Evolutionary conservation across 192 early-diverging fungal species (phyloP), one percentile per base, ranked within the genome.

Genomic region (Lunasporangiospora selenospora): DNA sequence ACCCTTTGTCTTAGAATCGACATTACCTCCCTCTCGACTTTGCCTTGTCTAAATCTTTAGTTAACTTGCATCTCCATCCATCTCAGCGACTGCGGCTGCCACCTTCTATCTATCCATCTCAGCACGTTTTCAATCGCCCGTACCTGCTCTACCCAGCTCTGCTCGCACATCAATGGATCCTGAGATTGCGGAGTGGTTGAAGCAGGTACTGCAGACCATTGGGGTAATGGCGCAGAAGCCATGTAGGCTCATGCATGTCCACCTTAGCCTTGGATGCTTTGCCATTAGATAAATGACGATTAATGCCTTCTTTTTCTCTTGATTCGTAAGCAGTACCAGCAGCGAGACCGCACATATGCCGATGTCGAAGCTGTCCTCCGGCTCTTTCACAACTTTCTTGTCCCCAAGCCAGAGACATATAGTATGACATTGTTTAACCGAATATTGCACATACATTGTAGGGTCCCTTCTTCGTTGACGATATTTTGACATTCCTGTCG

Each of bases 331-430:
- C 62, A 92, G 87, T 92, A 92, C 61, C 75, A 77, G 19, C 75
- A 86, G 47, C 55, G 77, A 21, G 87, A 88, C 15, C 77, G 86
- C 52, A 83, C 82, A 34, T 86, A 82, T 58, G 69, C 82, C 41
- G 89, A 92, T 67, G 88, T 84, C 36, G 88, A 89, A 47, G 75
- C 83, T 3, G 86, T 84, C 4, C 63, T 90, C 21, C 63, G 76
- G 57, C 77, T 79, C 31, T 86, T 81, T 65, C 69, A 71, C 38
- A 80, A 85, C 26, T 77, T 90, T 32, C 77, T 80, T 27, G 54
- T 55, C 6, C 85, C 86, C 23, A 89, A 91, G 66, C 83, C 83
- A 43, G 89, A 93, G 43, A 80, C 77, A 32, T 91, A 88, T 62
- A 89, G 87, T 91, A 81, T 53, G 82, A 60, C 33, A 37, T 58